Conservation (phyloP, 2,329 filamentous ascomycete genomes). For the Claviceps sp. region DNA sequence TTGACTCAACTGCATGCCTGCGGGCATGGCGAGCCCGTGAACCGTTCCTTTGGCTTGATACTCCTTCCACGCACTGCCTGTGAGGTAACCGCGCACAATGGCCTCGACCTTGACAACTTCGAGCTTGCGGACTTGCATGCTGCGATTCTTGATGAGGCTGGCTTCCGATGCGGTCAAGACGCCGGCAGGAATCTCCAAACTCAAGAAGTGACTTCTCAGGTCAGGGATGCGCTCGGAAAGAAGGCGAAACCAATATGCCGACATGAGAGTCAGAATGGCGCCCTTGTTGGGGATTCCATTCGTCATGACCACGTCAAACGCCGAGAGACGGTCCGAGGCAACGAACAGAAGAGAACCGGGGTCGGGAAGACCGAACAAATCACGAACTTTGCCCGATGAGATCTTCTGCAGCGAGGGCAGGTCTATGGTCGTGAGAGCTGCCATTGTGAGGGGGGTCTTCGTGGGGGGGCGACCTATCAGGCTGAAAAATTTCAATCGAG, state of each 20-base stretch:
- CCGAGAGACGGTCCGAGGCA: slow-evolving; percentile 81
- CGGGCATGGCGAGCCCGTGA: slow-evolving; percentile 58
- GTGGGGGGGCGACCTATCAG: too few relatives aligned
- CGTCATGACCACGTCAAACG: slow-evolving; percentile 81
- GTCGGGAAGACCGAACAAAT: slow-evolving; percentile 61
- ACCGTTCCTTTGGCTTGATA: slow-evolving; percentile 59
- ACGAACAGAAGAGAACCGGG: slow-evolving; percentile 59
- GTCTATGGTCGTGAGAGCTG: slow-evolving; percentile 15
- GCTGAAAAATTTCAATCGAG: too few relatives aligned
- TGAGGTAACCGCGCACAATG: slow-evolving; percentile 72
- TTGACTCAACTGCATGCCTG: slow-evolving; percentile 57
- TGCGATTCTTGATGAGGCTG: slow-evolving; percentile 43
- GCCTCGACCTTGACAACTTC: slow-evolving; percentile 14
- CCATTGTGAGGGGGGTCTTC: background rate
- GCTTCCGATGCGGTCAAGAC: slow-evolving; percentile 26
- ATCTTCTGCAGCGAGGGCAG: slow-evolving; percentile 22
- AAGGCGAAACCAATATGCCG: slow-evolving; percentile 40
- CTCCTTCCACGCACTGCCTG: slow-evolving; percentile 72
- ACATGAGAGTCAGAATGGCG: slow-evolving; percentile 31
- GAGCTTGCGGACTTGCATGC: slow-evolving; percentile 59
- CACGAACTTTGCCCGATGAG: slow-evolving; percentile 56
- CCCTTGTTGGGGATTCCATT: slow-evolving; percentile 50
- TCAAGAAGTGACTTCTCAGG: slow-evolving; percentile 39
- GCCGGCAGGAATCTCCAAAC: slow-evolving; percentile 24
- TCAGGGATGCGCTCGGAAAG: slow-evolving; percentile 30